Base-by-base conservation (phyloP, 345 rosid genomes). In the Conringia planisiliqua region DNA sequence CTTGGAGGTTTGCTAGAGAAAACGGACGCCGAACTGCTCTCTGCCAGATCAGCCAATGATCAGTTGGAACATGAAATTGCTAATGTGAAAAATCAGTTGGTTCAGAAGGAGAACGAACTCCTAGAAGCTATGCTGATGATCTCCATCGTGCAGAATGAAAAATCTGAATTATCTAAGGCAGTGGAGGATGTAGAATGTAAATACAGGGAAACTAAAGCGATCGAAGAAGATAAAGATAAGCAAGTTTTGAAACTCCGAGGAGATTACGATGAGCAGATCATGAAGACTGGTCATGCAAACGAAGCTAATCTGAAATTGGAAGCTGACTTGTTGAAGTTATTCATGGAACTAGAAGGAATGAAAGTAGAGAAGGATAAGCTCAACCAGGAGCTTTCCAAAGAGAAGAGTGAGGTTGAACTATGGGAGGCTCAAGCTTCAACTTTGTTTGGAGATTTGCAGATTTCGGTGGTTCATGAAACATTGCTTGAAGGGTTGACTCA, bases 341-440 rank as follows among this genome's bases (percentile, higher is more conserved):
- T 33, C 55, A 57, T 70, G 73, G 87, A 86, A 63, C 71, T 86
- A n/a, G 73, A 81, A 66, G 84, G 79, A 84, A 68, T 77, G 74
- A 88, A 79, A 72, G 17, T 12, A 14, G 80, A 77, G 82, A 86
- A 89, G 73, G 86, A 85, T 72, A 76, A 70, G 44, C 72, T 92
- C 81, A 82, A 68, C 77, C 43, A 58, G 56, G 89, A 89, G 74
- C 80, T 96, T 70, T 64, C 56, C 4, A 81, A 79, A 58, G 85
- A 48, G 70, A 82, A 78, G 71, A 70, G 66, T 40, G 89, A 86
- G 67, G 70, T 58, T 81, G 85, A 83, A 71, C 63, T 52, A 36
- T 86, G 89, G 94, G 94, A 86, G 78, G 75, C 85, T 76, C 82
- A 87, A 67, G 89, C 90, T 69, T 62, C 78, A 39, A 77, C 78